Evolutionary conservation across 805 yeast genomes (phyloP).

Genomic region (Martiniozyma abietophila): DNA sequence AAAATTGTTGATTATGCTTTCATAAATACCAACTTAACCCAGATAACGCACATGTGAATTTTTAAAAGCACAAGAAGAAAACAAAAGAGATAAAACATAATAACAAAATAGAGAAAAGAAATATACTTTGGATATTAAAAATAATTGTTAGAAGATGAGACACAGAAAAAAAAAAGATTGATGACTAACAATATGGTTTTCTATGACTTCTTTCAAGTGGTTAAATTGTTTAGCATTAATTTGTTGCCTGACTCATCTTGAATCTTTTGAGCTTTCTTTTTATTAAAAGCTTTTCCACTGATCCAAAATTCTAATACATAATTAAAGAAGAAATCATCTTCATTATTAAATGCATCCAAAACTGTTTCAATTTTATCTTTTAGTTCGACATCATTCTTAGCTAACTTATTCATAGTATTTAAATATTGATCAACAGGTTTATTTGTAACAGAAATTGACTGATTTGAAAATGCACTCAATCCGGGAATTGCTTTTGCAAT

Average conservation of each 20-base stretch:
- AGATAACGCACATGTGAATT: too few species aligned
- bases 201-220: not conserved
- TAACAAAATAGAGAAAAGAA: too few species aligned
- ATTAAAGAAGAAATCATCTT: slow-evolving; percentile 26
- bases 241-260: slow-evolving; percentile 10
- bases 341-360: slow-evolving; percentile 23
- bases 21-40: too few species aligned
- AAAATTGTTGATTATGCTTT: too few species aligned
- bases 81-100: too few species aligned
- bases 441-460: slow-evolving; percentile 9
- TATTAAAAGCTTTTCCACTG: slow-evolving; percentile 24
- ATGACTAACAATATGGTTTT: slow-evolving; percentile 6
- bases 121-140: too few species aligned
- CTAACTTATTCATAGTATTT: slow-evolving; percentile 20
- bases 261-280: slow-evolving; percentile 18
- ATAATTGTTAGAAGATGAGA: slow-evolving; percentile 3
- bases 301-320: slow-evolving; percentile 28
- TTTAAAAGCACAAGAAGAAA: too few species aligned
- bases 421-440: slow-evolving; percentile 22
- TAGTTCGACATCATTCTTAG: slow-evolving; percentile 26
- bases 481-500: slow-evolving; percentile 13
- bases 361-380: slow-evolving; percentile 20
- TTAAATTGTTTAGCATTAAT: slow-evolving; percentile 1
- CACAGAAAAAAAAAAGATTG: not conserved
- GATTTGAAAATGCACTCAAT: slow-evolving; percentile 9